Percentiles rank a stretch among this genome's conserved stretches.
phyloP scores from a whole-genome alignment of 2,329 filamentous ascomycete species.

The Fusarium pseudoanthophilum region DNA sequence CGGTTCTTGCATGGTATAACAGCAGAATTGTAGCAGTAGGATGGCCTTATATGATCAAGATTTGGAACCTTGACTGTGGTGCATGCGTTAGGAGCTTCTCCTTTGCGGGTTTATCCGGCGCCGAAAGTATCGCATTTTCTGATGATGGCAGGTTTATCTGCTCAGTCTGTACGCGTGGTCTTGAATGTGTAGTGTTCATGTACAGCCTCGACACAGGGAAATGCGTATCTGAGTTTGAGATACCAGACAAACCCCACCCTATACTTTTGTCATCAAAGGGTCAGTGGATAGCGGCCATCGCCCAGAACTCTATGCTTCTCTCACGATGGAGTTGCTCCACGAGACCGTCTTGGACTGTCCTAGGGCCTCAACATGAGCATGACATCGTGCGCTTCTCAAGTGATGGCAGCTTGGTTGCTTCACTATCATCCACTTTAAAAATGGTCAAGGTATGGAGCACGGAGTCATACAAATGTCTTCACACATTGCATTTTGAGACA shows the following conservation, averaged over 20 bases:
- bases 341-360: rapidly evolving
- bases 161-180: neutral
- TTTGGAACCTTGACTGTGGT: neutral
- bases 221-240: neutral
- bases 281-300: neutral
- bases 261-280: neutral
- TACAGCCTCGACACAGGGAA: too few species aligned
- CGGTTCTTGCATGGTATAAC: neutral
- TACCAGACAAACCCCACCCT: rapidly evolving
- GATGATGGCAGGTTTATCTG: neutral
- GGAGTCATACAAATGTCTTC: neutral
- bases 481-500: neutral
- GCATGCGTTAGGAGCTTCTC: neutral
- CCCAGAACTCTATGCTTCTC: neutral
- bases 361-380: neutral
- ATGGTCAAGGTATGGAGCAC: neutral
- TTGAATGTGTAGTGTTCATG: rapidly evolving
- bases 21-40: neutral
- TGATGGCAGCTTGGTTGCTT: neutral
- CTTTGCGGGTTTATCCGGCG: rapidly evolving
- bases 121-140: neutral
- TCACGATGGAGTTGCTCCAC: neutral
- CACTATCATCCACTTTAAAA: neutral
- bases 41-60: neutral
- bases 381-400: neutral